These are phyloP conservation scores for Plasmodium yoelii DNA, from an alignment of 169 alveolate species.

Conservation along the genomic window DNA sequence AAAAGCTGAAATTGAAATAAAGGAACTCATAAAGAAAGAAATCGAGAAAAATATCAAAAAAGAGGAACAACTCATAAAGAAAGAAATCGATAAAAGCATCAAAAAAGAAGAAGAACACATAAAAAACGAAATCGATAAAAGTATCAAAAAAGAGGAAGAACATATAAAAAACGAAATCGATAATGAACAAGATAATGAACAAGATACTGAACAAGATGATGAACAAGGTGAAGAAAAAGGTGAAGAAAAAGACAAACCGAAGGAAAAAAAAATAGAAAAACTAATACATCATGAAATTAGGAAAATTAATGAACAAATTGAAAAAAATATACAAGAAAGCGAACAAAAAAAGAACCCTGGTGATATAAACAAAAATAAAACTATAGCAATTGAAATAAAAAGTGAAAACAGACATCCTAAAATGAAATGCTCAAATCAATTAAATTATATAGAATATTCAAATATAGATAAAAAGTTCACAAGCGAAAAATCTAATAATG, in stretches of 20 bases:
- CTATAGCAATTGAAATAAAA: background rate
- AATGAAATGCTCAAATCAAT: conserved; percentile 5
- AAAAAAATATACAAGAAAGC: background rate
- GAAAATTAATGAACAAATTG: background rate
- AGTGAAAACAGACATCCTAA: background rate
- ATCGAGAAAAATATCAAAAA: background rate
- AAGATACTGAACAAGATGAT: background rate
- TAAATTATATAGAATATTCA: background rate
- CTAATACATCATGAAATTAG: conserved; percentile 22
- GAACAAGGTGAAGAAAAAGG: background rate
- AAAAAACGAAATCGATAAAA: background rate
- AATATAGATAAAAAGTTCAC: background rate
- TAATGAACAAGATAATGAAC: background rate
- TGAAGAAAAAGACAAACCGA: conserved; percentile 12
- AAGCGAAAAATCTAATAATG: background rate
- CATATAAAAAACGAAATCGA: background rate
- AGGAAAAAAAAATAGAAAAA: conserved; percentile 33
- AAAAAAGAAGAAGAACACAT: background rate
- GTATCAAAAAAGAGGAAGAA: background rate
- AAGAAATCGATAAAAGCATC: background rate
- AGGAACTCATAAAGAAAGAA: background rate
- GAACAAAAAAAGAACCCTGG: background rate
- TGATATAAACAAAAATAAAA: background rate
- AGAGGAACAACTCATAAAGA: background rate
- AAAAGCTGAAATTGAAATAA: background rate